Percentiles rank a stretch among this genome's conserved stretches.
Conservation (phyloP, 2,329 filamentous ascomycete species). For the Aplosporella prunicola region DNA sequence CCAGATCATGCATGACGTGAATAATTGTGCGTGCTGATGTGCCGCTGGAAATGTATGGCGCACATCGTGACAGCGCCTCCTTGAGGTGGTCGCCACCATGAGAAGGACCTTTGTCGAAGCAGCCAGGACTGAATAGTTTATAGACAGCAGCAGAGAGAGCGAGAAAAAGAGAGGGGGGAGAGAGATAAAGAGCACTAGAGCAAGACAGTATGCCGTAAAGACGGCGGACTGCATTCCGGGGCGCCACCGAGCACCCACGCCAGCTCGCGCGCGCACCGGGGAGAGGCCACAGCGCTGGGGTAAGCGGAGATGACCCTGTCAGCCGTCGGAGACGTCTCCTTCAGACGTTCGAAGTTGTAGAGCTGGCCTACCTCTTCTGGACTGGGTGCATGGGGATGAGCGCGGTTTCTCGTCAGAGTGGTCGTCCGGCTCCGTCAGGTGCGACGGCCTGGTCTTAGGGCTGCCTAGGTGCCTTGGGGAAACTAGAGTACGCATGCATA, state of each 20-base stretch:
- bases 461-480: no score
- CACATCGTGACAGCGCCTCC: no score
- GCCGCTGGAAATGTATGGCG: no score
- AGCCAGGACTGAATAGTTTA: no score
- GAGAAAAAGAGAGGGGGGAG: neutral
- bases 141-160: neutral
- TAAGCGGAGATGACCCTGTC: neutral
- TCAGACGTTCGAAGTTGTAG: slow-evolving; percentile 6
- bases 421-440: neutral
- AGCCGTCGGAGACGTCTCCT: slow-evolving; percentile 3
- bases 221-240: no score
- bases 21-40: no score
- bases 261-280: neutral
- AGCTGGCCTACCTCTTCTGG: neutral
- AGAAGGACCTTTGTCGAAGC: no score
- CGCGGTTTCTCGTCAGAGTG: neutral
- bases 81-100: no score
- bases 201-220: no score
- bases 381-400: neutral
- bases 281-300: neutral
- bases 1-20: no score
- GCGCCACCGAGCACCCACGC: neutral
- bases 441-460: no score
- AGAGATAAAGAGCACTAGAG: neutral
- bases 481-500: no score